These are phyloP conservation scores for Jimgerdemannia lactiflua DNA, from an alignment of 192 early-diverging fungal species.

Conservation along the genomic window DNA sequence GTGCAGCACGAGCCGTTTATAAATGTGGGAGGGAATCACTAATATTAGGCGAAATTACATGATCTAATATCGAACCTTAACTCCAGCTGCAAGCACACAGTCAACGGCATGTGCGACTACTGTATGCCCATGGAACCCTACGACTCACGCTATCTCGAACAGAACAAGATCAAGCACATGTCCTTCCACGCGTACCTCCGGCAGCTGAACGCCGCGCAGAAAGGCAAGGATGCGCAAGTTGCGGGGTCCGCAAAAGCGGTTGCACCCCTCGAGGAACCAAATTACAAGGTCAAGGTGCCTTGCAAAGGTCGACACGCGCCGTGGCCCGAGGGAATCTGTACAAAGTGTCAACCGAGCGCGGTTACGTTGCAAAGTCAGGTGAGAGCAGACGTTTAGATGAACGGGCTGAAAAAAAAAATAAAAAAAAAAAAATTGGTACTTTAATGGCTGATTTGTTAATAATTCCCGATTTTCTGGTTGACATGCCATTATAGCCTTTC, in stretches of 20 bases:
- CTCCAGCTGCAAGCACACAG: conserved; percentile 73
- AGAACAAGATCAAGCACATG: conserved; percentile 97
- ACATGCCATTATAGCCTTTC: conserved; percentile 57
- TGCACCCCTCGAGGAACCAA: conserved; percentile 85
- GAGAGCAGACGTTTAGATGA: background rate
- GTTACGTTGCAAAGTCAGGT: conserved; percentile 81
- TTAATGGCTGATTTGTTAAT: conserved; percentile 7
- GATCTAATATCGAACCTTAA: conserved; percentile 25
- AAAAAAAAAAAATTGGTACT: conserved; percentile 6
- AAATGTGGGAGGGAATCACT: no score
- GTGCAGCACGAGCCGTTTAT: background rate
- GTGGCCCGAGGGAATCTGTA: conserved; percentile 95
- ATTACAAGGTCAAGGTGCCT: conserved; percentile 73
- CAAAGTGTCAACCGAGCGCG: conserved; percentile 95
- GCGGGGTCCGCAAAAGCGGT: conserved; percentile 48
- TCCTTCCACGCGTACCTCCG: conserved; percentile 92
- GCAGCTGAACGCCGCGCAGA: conserved; percentile 63
- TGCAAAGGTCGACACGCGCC: conserved; percentile 82
- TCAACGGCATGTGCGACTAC: conserved; percentile 90
- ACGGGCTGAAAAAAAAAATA: conserved; percentile 14
- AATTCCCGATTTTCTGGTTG: conserved; percentile 3
- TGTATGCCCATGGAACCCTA: conserved; percentile 93
- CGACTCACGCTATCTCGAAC: conserved; percentile 80
- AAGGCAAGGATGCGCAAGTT: conserved; percentile 49
- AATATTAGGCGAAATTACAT: background rate